Evolutionary conservation across 2,329 filamentous ascomycete species (phyloP).

Genomic region (Dothideomycetes sp.): DNA sequence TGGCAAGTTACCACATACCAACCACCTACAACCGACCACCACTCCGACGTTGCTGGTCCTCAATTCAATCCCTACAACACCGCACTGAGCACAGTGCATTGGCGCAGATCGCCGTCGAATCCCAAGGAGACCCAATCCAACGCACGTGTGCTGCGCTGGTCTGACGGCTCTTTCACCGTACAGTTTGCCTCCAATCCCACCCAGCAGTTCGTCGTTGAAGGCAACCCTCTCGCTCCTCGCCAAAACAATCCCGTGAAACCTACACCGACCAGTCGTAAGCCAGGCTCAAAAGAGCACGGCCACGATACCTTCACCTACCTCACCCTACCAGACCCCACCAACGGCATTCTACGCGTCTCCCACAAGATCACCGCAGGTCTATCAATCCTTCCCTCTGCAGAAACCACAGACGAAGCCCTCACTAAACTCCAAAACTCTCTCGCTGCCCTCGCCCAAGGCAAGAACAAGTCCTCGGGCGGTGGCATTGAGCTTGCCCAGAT

Average conservation of each 20-base stretch:
- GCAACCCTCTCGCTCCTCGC: slow-evolving; percentile 56
- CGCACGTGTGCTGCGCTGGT: slow-evolving; percentile 64
- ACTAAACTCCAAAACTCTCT: slow-evolving; percentile 57
- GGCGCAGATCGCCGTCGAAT: slow-evolving; percentile 54
- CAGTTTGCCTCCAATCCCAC: slow-evolving; percentile 57
- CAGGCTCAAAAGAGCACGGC: slow-evolving; percentile 44
- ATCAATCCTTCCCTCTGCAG: slow-evolving; percentile 55
- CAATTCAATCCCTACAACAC: slow-evolving; percentile 50
- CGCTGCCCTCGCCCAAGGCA: slow-evolving; percentile 49
- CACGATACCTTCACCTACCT: slow-evolving; percentile 69
- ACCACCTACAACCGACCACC: slow-evolving; percentile 48
- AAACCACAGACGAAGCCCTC: slow-evolving; percentile 60
- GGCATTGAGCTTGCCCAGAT: slow-evolving; percentile 57
- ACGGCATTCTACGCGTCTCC: slow-evolving; percentile 58
- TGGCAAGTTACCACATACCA: slow-evolving; percentile 58
- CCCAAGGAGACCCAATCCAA: slow-evolving; percentile 62
- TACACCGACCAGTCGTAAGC: slow-evolving; percentile 30
- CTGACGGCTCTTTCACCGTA: slow-evolving; percentile 65
- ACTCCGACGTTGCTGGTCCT: slow-evolving; percentile 33
- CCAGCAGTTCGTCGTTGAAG: slow-evolving; percentile 64
- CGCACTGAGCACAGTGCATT: slow-evolving; percentile 57
- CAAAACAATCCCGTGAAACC: slow-evolving; percentile 38
- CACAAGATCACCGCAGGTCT: slow-evolving; percentile 68
- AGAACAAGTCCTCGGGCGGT: slow-evolving; percentile 39
- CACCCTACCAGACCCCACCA: slow-evolving; percentile 57